A percentile compares a stretch with the other conserved stretches of the same genome.
These are phyloP conservation scores for Microbotryum violaceum DNA, from an alignment of 1,284 basidiomycete species.

Conservation along the genomic window DNA sequence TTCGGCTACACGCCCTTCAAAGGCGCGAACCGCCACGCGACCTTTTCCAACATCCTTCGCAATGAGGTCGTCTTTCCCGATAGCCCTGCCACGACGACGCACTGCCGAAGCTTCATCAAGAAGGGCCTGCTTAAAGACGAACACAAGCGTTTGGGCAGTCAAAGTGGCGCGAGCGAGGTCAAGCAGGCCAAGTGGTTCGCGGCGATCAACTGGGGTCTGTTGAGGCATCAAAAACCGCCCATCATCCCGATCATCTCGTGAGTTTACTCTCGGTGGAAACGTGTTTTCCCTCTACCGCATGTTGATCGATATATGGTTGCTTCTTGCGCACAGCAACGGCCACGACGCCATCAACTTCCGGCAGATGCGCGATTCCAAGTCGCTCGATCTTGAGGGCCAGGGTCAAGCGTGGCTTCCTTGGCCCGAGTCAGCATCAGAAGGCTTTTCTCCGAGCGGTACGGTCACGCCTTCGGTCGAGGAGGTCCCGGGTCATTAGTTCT, in stretches of 20 bases:
- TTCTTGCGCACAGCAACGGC: slow-evolving; percentile 5
- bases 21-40: slow-evolving; percentile 85
- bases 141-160: slow-evolving; percentile 75
- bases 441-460: slow-evolving; percentile 2
- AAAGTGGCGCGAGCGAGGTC: slow-evolving; percentile 92
- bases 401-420: slow-evolving; percentile 19
- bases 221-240: slow-evolving; percentile 87
- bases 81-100: slow-evolving; percentile 69
- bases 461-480: too few relatives aligned
- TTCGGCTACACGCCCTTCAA: slow-evolving; percentile 94
- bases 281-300: not conserved
- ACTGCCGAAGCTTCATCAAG: slow-evolving; percentile 77
- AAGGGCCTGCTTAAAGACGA: slow-evolving; percentile 93
- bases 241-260: slow-evolving; percentile 45
- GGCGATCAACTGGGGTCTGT: slow-evolving; percentile 90
- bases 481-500: too few relatives aligned
- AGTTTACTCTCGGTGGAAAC: not conserved
- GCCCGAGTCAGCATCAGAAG: slow-evolving; percentile 20
- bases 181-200: slow-evolving; percentile 99
- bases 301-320: not conserved
- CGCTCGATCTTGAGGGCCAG: slow-evolving; percentile 69
- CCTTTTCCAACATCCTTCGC: slow-evolving; percentile 90
- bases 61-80: slow-evolving; percentile 84
- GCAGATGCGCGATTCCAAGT: slow-evolving; percentile 77
- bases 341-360: slow-evolving; percentile 65